These are phyloP conservation scores for Drechslerella stenobrocha DNA, from an alignment of 2,329 filamentous ascomycete species.

Conservation along the genomic window DNA sequence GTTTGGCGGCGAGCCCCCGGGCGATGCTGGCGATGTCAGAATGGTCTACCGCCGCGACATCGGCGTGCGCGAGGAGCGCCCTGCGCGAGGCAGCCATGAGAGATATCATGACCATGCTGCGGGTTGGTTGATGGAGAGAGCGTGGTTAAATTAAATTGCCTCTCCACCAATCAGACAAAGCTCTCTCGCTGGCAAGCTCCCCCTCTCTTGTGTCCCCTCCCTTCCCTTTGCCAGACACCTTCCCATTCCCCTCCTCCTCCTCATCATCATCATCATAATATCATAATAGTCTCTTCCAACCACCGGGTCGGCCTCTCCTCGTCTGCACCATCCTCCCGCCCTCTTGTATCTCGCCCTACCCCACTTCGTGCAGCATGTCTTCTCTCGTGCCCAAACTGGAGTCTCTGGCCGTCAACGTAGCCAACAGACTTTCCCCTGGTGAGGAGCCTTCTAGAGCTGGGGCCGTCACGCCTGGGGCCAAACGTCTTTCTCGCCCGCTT, in stretches of 20 bases:
- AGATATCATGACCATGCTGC: constrained; percentile 23
- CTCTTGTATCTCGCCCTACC: not conserved
- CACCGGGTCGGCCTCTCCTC: too few species aligned
- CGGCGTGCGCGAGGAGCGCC: constrained; percentile 1
- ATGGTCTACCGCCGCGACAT: constrained; percentile 16
- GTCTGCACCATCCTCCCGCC: not conserved
- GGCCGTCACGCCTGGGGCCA: constrained; percentile 48
- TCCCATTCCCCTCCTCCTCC: not conserved
- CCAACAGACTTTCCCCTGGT: constrained; percentile 28
- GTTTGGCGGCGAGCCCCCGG: not conserved
- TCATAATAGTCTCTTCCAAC: not conserved
- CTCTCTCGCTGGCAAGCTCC: not conserved
- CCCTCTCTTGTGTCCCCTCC: not conserved
- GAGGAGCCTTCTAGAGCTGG: constrained; percentile 45
- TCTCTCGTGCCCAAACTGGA: constrained; percentile 39
- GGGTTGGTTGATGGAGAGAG: too few species aligned
- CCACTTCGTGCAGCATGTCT: constrained; percentile 21
- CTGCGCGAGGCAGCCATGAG: constrained; percentile 11
- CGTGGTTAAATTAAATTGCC: too few species aligned
- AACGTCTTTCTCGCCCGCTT: constrained; percentile 50
- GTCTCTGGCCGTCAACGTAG: constrained; percentile 25
- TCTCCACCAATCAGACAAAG: not conserved
- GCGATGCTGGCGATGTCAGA: constrained; percentile 9
- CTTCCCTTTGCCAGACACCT: not conserved
- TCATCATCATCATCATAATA: too few species aligned